phyloP scores from a whole-genome alignment of 129 eudicot genomes.

The Pittosporum tobira region DNA sequence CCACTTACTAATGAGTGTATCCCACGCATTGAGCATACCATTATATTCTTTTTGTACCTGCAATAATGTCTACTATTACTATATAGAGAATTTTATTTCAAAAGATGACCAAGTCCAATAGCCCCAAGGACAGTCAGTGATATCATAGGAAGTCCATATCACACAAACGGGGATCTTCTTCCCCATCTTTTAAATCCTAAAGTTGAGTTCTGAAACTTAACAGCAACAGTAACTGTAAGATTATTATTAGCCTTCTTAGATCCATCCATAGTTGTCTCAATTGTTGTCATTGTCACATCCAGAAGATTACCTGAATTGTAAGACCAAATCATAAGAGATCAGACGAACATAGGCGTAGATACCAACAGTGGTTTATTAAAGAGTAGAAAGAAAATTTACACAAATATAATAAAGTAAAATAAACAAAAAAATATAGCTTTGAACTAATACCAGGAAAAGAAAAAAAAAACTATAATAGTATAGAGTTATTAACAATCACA shows the following conservation, averaged over 20 bases:
- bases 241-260: conserved; percentile 25
- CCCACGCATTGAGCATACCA: too few species aligned
- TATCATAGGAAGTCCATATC: conserved; percentile 96
- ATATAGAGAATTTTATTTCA: too few species aligned
- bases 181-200: conserved; percentile 75
- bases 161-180: conserved; percentile 67
- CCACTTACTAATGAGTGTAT: too few species aligned
- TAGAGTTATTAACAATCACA: too few species aligned
- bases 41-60: too few species aligned
- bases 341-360: not conserved
- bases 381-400: too few species aligned
- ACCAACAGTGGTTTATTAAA: too few species aligned
- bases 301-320: conserved; percentile 18
- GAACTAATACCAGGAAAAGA: too few species aligned
- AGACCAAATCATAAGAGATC: conserved; percentile 2
- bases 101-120: conserved; percentile 81
- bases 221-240: conserved; percentile 4
- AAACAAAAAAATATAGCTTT: too few species aligned
- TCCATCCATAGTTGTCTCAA: conserved; percentile 29
- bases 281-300: conserved; percentile 33
- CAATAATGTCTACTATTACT: too few species aligned
- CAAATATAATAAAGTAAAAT: too few species aligned
- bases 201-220: conserved; percentile 32
- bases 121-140: conserved; percentile 86
- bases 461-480: too few species aligned